Conservation (phyloP, 2,329 filamentous ascomycete genomes). For the Epichloe coenophiala region DNA sequence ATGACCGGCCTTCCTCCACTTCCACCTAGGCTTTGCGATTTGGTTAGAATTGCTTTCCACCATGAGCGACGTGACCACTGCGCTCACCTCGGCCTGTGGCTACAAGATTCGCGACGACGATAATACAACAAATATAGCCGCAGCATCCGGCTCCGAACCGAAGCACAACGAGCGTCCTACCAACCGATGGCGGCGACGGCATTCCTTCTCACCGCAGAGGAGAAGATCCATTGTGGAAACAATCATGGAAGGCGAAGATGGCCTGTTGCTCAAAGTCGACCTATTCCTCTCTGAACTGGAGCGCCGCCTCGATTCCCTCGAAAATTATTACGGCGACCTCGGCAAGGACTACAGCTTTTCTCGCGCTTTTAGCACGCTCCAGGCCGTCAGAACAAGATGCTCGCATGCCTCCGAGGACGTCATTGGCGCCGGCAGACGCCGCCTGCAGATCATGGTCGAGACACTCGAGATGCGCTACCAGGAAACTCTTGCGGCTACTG, state of each 20-base stretch:
- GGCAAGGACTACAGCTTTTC: conserved; percentile 74
- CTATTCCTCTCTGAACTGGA: conserved; percentile 77
- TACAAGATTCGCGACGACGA: conserved; percentile 17
- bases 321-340: conserved; percentile 77
- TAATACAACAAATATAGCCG: conserved; percentile 19
- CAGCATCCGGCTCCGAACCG: conserved; percentile 27
- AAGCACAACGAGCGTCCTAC: conserved; percentile 14
- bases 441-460: conserved; percentile 81
- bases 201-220: conserved; percentile 44
- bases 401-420: conserved; percentile 82
- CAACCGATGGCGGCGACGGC: conserved; percentile 33
- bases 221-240: conserved; percentile 46
- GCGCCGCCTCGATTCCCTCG: conserved; percentile 72
- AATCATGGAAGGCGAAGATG: conserved; percentile 50
- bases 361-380: conserved; percentile 72
- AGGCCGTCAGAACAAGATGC: conserved; percentile 77
- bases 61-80: conserved; percentile 26
- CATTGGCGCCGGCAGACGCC: conserved; percentile 70
- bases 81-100: conserved; percentile 24
- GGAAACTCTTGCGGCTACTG: conserved; percentile 70
- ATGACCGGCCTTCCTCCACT: too few species aligned
- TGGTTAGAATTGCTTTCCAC: conserved; percentile 3
- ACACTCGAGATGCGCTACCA: conserved; percentile 81
- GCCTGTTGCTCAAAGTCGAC: conserved; percentile 54
- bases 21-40: background rate